Conservation (phyloP, 2,329 filamentous ascomycete species). For the Hypoxylon sp. region DNA sequence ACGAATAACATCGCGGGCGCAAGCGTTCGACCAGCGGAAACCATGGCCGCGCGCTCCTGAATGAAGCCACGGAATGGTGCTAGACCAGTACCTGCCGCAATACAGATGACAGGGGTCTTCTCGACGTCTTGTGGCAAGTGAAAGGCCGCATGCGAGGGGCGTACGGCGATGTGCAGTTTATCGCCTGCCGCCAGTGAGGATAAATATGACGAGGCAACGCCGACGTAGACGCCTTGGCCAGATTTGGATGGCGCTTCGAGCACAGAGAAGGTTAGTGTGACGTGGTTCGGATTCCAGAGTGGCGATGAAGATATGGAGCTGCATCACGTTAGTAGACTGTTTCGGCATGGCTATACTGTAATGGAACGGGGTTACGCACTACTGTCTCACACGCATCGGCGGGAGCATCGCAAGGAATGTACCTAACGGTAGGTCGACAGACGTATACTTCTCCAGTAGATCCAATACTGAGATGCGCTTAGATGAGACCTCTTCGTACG, state of each 20-base stretch:
- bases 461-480: constrained; percentile 77
- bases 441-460: constrained; percentile 74
- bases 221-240: constrained; percentile 66
- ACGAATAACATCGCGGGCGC: constrained; percentile 76
- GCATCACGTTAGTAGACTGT: constrained; percentile 35
- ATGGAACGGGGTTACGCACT: constrained; percentile 69
- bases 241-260: constrained; percentile 70
- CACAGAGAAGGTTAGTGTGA: constrained; percentile 78
- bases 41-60: constrained; percentile 71
- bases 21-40: constrained; percentile 65
- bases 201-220: constrained; percentile 74
- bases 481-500: constrained; percentile 63
- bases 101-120: constrained; percentile 65
- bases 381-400: constrained; percentile 83
- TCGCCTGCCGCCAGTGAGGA: constrained; percentile 62
- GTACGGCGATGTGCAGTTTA: constrained; percentile 59
- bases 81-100: constrained; percentile 69
- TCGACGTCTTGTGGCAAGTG: constrained; percentile 63
- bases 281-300: constrained; percentile 67
- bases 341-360: neutral
- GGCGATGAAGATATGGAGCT: constrained; percentile 82
- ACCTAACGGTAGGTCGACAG: constrained; percentile 73
- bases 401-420: constrained; percentile 80
- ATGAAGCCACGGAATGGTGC: constrained; percentile 75
- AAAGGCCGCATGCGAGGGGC: constrained; percentile 59